Evolutionary conservation across 768 basidiomycete species (phyloP).

Genomic region (Hericium rajendrae): DNA sequence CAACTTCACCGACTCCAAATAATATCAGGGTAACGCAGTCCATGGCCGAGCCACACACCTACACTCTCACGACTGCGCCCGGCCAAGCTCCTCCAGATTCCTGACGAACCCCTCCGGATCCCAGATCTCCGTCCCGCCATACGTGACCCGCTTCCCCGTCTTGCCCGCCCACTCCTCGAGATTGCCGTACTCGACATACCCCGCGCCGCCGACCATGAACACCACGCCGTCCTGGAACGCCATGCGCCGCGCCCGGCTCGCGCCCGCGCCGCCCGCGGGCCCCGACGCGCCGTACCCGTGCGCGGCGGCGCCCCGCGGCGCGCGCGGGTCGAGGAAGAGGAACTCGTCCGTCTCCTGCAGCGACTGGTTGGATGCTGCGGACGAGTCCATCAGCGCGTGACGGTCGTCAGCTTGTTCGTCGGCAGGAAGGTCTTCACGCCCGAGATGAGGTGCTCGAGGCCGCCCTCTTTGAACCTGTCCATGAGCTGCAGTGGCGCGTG

Average conservation of each 20-base stretch:
- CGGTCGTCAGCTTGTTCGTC: conserved; percentile 84
- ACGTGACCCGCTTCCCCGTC: conserved; percentile 79
- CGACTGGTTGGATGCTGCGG: conserved; percentile 73
- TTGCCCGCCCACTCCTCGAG: conserved; percentile 85
- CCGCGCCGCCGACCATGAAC: conserved; percentile 93
- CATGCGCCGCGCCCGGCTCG: conserved; percentile 44
- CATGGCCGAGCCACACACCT: not conserved
- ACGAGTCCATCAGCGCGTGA: conserved; percentile 95
- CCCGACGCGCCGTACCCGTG: not conserved
- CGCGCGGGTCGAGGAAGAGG: conserved; percentile 79
- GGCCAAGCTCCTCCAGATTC: conserved; percentile 58
- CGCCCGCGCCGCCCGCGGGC: conserved; percentile 8
- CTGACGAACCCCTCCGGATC: conserved; percentile 81
- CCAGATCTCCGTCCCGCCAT: conserved; percentile 93
- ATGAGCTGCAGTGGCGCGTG: conserved; percentile 50
- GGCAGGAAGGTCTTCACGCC: conserved; percentile 98
- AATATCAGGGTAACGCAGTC: too few relatives aligned
- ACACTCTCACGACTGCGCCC: conserved; percentile 21
- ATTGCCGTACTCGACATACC: conserved; percentile 97
- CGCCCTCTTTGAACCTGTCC: conserved; percentile 87
- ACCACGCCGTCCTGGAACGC: conserved; percentile 84
- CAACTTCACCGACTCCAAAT: too few relatives aligned
- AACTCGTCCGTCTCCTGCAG: conserved; percentile 95
- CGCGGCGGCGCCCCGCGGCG: conserved; percentile 25
- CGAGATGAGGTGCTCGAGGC: conserved; percentile 93